Base-by-base conservation (phyloP, 2,329 filamentous ascomycete genomes). In the Phoma sp. region DNA sequence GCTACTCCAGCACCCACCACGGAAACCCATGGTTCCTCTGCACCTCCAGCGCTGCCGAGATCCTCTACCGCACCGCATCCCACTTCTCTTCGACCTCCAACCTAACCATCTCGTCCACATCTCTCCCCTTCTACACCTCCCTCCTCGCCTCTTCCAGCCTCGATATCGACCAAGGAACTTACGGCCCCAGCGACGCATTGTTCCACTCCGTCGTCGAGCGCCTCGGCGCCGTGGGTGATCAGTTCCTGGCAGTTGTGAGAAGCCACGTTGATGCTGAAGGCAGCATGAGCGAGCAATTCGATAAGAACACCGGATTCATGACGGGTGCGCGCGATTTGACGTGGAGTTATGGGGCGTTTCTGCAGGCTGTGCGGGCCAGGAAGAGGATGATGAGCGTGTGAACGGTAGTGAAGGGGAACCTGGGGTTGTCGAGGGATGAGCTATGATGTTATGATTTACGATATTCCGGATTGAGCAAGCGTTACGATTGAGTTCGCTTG, bases 21-120 rank as follows among this genome's bases (percentile, higher is more conserved):
- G 76, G 76, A 17, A 76, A 78, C 43, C 76, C 76, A 6, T 78
- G 76, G 76, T 80, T 78, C 57, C 68, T 79, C 7, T 78, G 76
- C 66, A 80, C 77, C 4, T 69, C 72, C 8, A 69, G 70, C n/a
- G 76, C 75, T 2, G 72, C 77, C 5, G 70, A 76, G 38, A 57
- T 78, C 39, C 62, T 79, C 6, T 79, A 75, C 64, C 73, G 67
- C 43, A 71, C 73, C 12, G 69, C 74, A 6, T 49, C 66, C 2
- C 69, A 76, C 36, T 51, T 77, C 22, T 37, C 64, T 10, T 24
- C 54, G 25, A 54, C 71, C 5, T 57, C 64, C 0, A 62, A 64
- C 33, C 60, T 79, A 25, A 69, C 63, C 25, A 70, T 78, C 39
- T 71, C 71, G 0, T 15, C 60, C 3, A 57, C 56, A 8, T 68